Evolutionary conservation across 208 protist genomes (phyloP), one percentile per base, ranked within the genome.

Genomic region (Leishmania arabica): DNA sequence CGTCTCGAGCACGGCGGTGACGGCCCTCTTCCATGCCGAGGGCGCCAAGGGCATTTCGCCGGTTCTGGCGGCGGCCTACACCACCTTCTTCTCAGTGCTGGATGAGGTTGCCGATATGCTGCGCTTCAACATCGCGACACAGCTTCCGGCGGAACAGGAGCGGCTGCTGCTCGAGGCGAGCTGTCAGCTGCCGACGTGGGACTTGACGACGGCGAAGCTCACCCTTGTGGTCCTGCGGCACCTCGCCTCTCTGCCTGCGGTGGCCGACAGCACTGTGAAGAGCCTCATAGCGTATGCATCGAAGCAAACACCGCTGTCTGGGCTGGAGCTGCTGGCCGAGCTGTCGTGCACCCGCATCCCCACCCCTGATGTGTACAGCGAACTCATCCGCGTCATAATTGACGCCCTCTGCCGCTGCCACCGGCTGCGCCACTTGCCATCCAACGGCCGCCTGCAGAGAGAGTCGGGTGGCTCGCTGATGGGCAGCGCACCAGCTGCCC

Each of bases 201-300:
- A 92, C 77, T 24, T 80, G 27, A 85, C 64, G 17, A 92, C 91
- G 27, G 89, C 89, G 53, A 90, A 94, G 73, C 84, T 97, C 24
- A 83, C 84, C 1, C 85, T 97, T 21, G 89, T 95, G 4, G 78
- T 97, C 49, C 88, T 96, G 75, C 91, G 95, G 17, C 95, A 97
- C 75, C 82, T 97, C 11, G 80, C 73, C 40, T 88, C 84, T 7
- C 76, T 92, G 75, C 95, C 95, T 3, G 90, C 91, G 21, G 84
- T 97, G 42, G 80, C 78, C 4, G 82, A 78, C 68, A 88, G 84
- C 70, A 95, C 93, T 54, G 92, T 93, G 31, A 88, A 80, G 47
- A 88, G 88, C 58, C 72, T 95, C 40, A 84, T 96, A 9, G 83
- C 75, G n/a, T 91, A 91, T 72, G 88, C 92, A 40, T 82, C 88